Evolutionary conservation across 257 asterid species (phyloP), one percentile per base, ranked within the genome.

Genomic region (Henckelia pumila): DNA sequence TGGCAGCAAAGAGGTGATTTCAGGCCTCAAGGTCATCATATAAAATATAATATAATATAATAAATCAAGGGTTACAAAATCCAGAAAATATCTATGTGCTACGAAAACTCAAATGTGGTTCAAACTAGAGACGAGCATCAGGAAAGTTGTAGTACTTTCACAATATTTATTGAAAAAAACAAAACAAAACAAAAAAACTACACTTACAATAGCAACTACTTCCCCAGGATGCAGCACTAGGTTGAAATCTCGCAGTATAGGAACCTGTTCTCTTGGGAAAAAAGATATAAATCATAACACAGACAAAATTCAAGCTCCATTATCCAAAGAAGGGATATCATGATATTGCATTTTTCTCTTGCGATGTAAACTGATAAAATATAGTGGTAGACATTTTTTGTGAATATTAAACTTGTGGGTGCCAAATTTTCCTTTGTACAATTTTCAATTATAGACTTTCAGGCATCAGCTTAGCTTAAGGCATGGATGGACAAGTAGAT

Each of bases 161-260:
- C 13, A 47, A 25, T 21, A 55, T 14, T 25, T 25, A 25, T 19
- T 14, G 56, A 63, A 55, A 23, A 30, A 32, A n/a, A n/a, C n/a
- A n/a, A n/a, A n/a, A n/a, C n/a, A n/a, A n/a, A n/a, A n/a, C n/a
- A n/a, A n/a, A n/a, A n/a, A n/a, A n/a, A n/a, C n/a, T 13, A 29
- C 7, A 83, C 97, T 90, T 85, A 93, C 99, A 67, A 94, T 61
- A 61, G 99, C 99, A 74, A 91, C 89, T 58, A 91, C 86, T 87
- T 94, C 96, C 73, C 92, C 88, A 22, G 97, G 95, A 77, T 85
- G 79, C 67, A 91, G 89, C 63, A 75, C 64, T 67, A 94, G 75
- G 89, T 78, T 86, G 79, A 94, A 74, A 65, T 78, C 74, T 37
- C 76, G 88, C 66, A 91, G 80, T 57, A 87, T 89, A n/a, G 82